These are phyloP conservation scores for Miscanthus sacchariflorus DNA, from an alignment of 202 grass and related monocot genomes.

Conservation along the genomic window DNA sequence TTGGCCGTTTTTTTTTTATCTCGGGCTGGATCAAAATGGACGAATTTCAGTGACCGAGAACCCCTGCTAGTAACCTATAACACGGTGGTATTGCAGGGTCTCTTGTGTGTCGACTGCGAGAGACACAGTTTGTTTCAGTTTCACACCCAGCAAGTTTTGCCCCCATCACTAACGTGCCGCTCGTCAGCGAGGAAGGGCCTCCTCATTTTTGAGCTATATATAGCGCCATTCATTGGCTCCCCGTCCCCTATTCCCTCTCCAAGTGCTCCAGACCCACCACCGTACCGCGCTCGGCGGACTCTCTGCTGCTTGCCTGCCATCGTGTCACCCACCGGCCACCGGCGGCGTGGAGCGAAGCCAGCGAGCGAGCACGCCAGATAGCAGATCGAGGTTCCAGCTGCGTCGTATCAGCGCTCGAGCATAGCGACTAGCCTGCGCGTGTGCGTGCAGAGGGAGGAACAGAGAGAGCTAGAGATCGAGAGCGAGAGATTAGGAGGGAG, in stretches of 20 bases:
- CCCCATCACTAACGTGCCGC: no score
- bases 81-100: no score
- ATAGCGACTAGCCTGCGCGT: no score
- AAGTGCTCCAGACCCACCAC: not conserved
- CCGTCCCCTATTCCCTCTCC: not conserved
- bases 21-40: no score
- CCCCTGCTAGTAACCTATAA: no score
- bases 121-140: not conserved
- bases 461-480: no score
- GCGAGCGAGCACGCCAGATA: not conserved
- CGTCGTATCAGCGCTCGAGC: not conserved
- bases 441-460: not conserved
- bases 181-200: no score
- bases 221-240: constrained; percentile 3
- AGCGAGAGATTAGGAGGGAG: not conserved
- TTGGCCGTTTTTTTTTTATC: no score
- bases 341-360: not conserved
- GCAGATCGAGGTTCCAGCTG: not conserved
- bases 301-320: not conserved
- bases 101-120: no score
- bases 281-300: constrained; percentile 17
- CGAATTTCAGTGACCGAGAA: not conserved
- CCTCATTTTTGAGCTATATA: not conserved
- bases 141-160: not conserved
- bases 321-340: not conserved